A percentile compares a stretch with the other conserved stretches of the same genome.
phyloP scores from a whole-genome alignment of 2,329 filamentous ascomycete genomes.

The Xylaria sp. region DNA sequence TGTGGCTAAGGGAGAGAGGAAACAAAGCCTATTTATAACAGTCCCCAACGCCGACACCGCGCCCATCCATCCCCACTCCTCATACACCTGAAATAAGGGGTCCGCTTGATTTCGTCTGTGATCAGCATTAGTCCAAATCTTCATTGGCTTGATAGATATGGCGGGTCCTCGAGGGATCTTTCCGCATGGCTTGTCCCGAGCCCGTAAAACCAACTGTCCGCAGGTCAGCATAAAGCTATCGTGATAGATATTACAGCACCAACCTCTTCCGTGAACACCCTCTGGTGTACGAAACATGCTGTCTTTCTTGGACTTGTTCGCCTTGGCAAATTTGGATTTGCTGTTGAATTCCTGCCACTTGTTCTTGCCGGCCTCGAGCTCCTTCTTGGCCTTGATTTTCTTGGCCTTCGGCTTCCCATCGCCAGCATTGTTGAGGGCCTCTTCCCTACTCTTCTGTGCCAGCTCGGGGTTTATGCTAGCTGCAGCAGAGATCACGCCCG shows the following conservation, averaged over 20 bases:
- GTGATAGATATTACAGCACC: slow-evolving; percentile 40
- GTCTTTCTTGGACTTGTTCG: slow-evolving; percentile 76
- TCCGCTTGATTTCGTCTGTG: slow-evolving; percentile 42
- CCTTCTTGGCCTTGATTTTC: slow-evolving; percentile 90
- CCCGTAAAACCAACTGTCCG: slow-evolving; percentile 89
- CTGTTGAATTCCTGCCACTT: slow-evolving; percentile 95
- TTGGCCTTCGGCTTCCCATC: slow-evolving; percentile 84
- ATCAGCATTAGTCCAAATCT: slow-evolving; percentile 70
- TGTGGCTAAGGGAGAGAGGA: slow-evolving; percentile 46
- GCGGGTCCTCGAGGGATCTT: slow-evolving; percentile 82
- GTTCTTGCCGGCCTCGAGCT: slow-evolving; percentile 87
- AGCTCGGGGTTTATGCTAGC: slow-evolving; percentile 67
- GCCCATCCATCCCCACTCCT: slow-evolving; percentile 27
- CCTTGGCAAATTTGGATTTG: slow-evolving; percentile 76
- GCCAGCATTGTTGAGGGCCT: slow-evolving; percentile 68
- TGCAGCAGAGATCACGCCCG: slow-evolving; percentile 65
- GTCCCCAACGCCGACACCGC: slow-evolving; percentile 37
- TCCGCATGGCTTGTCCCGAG: slow-evolving; percentile 94
- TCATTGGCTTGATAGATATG: slow-evolving; percentile 85
- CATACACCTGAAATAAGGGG: slow-evolving; percentile 25
- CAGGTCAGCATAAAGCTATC: slow-evolving; percentile 44
- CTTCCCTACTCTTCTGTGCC: slow-evolving; percentile 64
- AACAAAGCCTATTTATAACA: slow-evolving; percentile 48
- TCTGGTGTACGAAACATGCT: slow-evolving; percentile 98
- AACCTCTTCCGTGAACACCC: slow-evolving; percentile 86